phyloP scores from a whole-genome alignment of 1,139 yeast genomes.

The Diutina scorzettiae region DNA sequence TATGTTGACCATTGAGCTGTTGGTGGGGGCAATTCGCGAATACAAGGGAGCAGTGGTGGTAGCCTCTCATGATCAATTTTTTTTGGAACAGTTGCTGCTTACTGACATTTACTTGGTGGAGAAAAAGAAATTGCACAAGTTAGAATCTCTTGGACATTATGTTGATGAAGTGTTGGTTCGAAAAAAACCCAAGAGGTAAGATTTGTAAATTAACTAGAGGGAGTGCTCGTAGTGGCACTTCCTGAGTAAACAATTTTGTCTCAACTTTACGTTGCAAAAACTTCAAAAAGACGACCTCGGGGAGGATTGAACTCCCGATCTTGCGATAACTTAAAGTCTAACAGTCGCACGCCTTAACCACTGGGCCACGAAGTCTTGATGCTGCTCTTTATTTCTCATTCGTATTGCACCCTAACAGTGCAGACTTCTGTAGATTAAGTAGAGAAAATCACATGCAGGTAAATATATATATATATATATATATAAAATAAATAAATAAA shows the following conservation, averaged over 20 bases:
- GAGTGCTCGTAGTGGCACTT: background rate
- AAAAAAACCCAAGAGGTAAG: background rate
- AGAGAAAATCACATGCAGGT: too few species aligned
- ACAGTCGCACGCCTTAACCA: constrained; percentile 5
- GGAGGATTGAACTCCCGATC: constrained; percentile 5
- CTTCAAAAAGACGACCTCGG: background rate
- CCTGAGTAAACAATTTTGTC: background rate
- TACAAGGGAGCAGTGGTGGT: constrained; percentile 6
- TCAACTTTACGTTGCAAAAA: background rate
- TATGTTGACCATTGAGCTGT: constrained; percentile 6
- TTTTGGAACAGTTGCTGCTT: background rate
- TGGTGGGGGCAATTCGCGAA: background rate
- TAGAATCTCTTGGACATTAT: background rate
- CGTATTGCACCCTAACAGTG: too few species aligned
- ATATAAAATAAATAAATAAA: too few species aligned
- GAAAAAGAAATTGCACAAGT: background rate
- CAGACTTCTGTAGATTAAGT: too few species aligned
- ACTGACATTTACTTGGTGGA: background rate
- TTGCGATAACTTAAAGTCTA: background rate
- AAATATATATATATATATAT: too few species aligned
- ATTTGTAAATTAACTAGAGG: too few species aligned
- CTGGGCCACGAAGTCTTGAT: constrained; percentile 4
- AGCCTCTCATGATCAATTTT: constrained; percentile 6
- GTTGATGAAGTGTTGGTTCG: background rate
- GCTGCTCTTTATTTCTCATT: too few species aligned